Base-by-base conservation (phyloP, 768 basidiomycete genomes). In the Scleroderma bovista region DNA sequence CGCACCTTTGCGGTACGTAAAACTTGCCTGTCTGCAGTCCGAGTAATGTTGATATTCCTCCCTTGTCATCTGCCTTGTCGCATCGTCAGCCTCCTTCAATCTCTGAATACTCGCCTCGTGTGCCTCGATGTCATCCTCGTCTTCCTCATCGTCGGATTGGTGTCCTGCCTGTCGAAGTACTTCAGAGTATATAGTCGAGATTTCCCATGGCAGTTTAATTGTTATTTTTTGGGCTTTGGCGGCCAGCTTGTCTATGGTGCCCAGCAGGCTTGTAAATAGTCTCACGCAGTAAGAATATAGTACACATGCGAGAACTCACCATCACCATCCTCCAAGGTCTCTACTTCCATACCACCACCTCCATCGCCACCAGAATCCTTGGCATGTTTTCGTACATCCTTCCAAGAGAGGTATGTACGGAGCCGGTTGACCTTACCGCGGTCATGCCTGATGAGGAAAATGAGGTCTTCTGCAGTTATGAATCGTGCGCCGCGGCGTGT, bases 41-140 rank as follows among this genome's bases (percentile, higher is more conserved):
- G 93, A 93, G 63, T 96, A 96, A 63, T 93, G 93, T 52, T 94
- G 88, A 65, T 97, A 98, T 60, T 97, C 92, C 64, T 97, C 94
- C 58, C 89, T 79, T 8, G 93, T 94, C 94, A 97, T 98, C 69
- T 91, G 83, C 40, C 90, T 79, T 2, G 94, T 97, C 11, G 92
- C 86, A 55, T 93, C 91, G 68, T 98, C 94, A 2, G 93, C 92
- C 77, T 96, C 93, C 85, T 88, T 86, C 39, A 96, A 71, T 16
- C 93, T 80, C 60, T 86, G 83, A 46, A 94, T 83, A n/a, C 88
- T 93, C 13, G 92, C 93, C 63, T 94, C 92, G 63, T 93, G 89
- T 0, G 94, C 94, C 66, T 96, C 94, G 24, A 93, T 83, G 58
- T 95, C 93, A 57, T 95, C 93, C 56, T 95, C 93, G 58, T 96